These are phyloP conservation scores for Protomyces inouyei DNA, from an alignment of 1,139 yeast genomes.

Conservation along the genomic window DNA sequence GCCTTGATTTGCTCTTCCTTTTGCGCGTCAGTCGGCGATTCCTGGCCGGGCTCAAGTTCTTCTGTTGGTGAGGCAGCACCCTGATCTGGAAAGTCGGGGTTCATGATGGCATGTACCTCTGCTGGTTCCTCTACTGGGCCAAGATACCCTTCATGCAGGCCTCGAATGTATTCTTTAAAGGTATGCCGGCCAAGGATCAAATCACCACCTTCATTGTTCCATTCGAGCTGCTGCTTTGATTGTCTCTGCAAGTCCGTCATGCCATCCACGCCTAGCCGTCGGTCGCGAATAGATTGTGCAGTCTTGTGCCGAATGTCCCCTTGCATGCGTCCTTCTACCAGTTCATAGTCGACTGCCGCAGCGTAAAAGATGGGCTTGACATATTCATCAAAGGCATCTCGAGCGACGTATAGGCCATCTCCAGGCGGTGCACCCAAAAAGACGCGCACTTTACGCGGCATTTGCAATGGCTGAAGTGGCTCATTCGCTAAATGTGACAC, in stretches of 20 bases:
- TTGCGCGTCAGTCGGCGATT: constrained; percentile 8
- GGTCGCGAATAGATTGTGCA: constrained; percentile 73
- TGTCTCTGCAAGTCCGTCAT: constrained; percentile 22
- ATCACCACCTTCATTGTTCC: constrained; percentile 56
- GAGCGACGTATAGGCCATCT: constrained; percentile 73
- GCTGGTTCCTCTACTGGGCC: constrained; percentile 44
- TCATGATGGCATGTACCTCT: constrained; percentile 24
- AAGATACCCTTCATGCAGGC: constrained; percentile 88
- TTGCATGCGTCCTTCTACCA: constrained; percentile 68
- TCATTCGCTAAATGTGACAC: constrained; percentile 52
- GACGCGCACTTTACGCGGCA: constrained; percentile 73
- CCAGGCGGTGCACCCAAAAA: constrained; percentile 95
- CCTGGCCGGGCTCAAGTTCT: neutral
- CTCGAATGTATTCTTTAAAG: constrained; percentile 82
- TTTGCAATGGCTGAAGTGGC: constrained; percentile 44
- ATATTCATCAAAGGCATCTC: constrained; percentile 69
- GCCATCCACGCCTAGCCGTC: constrained; percentile 42
- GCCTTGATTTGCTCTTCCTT: constrained; percentile 24
- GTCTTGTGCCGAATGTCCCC: constrained; percentile 81
- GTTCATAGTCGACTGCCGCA: constrained; percentile 79
- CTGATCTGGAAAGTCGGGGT: constrained; percentile 11
- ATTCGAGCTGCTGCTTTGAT: constrained; percentile 30
- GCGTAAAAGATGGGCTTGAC: constrained; percentile 79
- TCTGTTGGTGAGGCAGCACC: constrained; percentile 20
- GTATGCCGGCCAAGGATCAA: constrained; percentile 95